Conservation (phyloP, 2,329 filamentous ascomycete species). For the Trichoderma sp. region DNA sequence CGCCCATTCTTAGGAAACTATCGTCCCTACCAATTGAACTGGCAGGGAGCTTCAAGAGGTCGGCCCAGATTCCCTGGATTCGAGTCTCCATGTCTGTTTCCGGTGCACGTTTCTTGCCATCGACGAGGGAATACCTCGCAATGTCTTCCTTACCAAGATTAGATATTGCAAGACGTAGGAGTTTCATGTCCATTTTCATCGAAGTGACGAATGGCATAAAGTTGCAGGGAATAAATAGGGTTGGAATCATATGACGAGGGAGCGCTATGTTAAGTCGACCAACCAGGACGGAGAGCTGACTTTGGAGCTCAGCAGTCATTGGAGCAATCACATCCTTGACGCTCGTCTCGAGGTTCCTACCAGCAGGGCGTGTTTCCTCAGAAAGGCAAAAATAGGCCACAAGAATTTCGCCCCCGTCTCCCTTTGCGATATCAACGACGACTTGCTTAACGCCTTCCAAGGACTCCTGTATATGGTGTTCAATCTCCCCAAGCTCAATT, state of each 20-base stretch:
- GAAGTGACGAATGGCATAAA: slow-evolving; percentile 24
- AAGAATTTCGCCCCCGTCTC: slow-evolving; percentile 14
- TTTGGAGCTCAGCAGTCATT: slow-evolving; percentile 14
- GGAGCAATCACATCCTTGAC: slow-evolving; percentile 1
- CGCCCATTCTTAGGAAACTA: slow-evolving; percentile 29
- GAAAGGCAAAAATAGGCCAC: slow-evolving; percentile 23
- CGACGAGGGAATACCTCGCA: slow-evolving; percentile 31
- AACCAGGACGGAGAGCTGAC: slow-evolving; percentile 9
- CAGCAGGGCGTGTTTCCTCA: slow-evolving; percentile 12
- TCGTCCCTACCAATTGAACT: slow-evolving; percentile 27
- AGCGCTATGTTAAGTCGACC: slow-evolving; percentile 22
- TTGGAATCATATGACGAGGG: slow-evolving; percentile 24
- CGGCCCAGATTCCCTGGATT: slow-evolving; percentile 39
- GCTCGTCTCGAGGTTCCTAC: not conserved
- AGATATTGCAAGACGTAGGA: slow-evolving; percentile 4
- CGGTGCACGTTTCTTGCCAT: slow-evolving; percentile 28
- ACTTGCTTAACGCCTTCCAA: slow-evolving; percentile 22
- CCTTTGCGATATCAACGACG: slow-evolving; percentile 21
- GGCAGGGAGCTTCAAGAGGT: not conserved
- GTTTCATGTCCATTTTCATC: slow-evolving; percentile 26
- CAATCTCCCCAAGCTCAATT: slow-evolving; percentile 29
- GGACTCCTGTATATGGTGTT: slow-evolving; percentile 21
- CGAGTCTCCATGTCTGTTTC: slow-evolving; percentile 31
- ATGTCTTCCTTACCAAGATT: slow-evolving; percentile 23
- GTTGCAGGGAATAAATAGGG: slow-evolving; percentile 22